A percentile compares a stretch with the other conserved stretches of the same genome.
Evolutionary conservation across 1,284 basidiomycete genomes (phyloP).

Genomic region (Fomitopsis pinicola): DNA sequence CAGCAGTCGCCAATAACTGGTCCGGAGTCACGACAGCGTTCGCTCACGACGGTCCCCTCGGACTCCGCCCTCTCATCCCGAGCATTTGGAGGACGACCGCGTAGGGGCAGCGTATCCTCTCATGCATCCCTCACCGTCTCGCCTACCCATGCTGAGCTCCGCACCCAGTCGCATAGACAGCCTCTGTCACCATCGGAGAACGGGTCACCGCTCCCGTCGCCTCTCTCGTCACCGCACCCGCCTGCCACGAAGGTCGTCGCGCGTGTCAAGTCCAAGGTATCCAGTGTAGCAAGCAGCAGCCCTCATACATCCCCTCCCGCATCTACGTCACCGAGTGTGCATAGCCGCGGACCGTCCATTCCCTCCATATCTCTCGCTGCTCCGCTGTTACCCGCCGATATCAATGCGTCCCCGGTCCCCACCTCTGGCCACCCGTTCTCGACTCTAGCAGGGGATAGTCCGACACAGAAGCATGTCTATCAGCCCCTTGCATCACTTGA

Average conservation of each 20-base stretch:
- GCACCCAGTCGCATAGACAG: conserved; percentile 13
- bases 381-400: conserved; percentile 15
- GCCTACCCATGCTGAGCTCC: conserved; percentile 15
- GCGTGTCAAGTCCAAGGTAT: conserved; percentile 28
- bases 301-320: conserved; percentile 17
- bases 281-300: conserved; percentile 16
- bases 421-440: conserved; percentile 18
- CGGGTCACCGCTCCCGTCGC: conserved; percentile 13
- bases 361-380: conserved; percentile 24
- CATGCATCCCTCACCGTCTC: conserved; percentile 14
- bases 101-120: conserved; percentile 27
- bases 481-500: conserved; percentile 26
- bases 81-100: conserved; percentile 6
- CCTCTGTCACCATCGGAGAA: conserved; percentile 16
- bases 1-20: conserved; percentile 22
- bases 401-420: conserved; percentile 17
- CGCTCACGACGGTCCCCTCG: conserved; percentile 17
- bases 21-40: conserved; percentile 24
- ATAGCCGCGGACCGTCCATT: conserved; percentile 24
- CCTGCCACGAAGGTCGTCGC: conserved; percentile 12
- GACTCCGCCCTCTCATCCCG: conserved; percentile 11
- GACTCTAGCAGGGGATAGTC: conserved; percentile 18
- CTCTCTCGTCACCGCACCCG: conserved; percentile 10
- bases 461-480: conserved; percentile 12
- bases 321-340: conserved; percentile 16